phyloP scores from a whole-genome alignment of 2,329 filamentous ascomycete species.

The Septoria linicola region DNA sequence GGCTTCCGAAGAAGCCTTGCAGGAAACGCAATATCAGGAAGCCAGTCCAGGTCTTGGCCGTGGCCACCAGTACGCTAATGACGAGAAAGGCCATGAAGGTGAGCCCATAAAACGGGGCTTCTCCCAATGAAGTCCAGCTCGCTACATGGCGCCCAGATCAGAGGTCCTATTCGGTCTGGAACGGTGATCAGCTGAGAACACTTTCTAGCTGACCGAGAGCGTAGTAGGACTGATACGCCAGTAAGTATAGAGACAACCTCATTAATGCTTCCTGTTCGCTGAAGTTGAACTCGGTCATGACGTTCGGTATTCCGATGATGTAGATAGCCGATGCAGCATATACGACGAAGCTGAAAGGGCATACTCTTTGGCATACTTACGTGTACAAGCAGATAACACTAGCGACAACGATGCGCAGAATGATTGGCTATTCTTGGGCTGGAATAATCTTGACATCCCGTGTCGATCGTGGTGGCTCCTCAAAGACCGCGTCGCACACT shows the following conservation, averaged over 20 bases:
- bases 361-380: not conserved
- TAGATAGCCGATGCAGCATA: conserved; percentile 5
- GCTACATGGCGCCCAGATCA: conserved; percentile 18
- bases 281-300: conserved; percentile 7
- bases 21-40: conserved; percentile 60
- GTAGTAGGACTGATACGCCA: too few species aligned
- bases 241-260: conserved; percentile 5
- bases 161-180: conserved; percentile 20
- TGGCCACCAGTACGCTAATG: conserved; percentile 11
- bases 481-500: too few species aligned
- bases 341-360: conserved; percentile 1
- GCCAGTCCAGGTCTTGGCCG: conserved; percentile 33
- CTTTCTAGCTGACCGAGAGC: too few species aligned
- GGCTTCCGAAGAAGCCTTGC: conserved; percentile 65
- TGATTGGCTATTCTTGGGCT: too few species aligned
- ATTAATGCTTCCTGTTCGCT: conserved; percentile 8
- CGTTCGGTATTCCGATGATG: not conserved
- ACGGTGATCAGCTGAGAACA: too few species aligned
- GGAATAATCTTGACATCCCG: too few species aligned
- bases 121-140: conserved; percentile 20
- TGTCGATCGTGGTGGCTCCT: too few species aligned
- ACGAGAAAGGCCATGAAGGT: conserved; percentile 8
- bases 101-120: conserved; percentile 15
- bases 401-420: not conserved
- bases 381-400: conserved; percentile 1